Percentiles rank a stretch among this genome's conserved stretches.
phyloP scores from a whole-genome alignment of 106 monocot species.

The Chionographis japonica region DNA sequence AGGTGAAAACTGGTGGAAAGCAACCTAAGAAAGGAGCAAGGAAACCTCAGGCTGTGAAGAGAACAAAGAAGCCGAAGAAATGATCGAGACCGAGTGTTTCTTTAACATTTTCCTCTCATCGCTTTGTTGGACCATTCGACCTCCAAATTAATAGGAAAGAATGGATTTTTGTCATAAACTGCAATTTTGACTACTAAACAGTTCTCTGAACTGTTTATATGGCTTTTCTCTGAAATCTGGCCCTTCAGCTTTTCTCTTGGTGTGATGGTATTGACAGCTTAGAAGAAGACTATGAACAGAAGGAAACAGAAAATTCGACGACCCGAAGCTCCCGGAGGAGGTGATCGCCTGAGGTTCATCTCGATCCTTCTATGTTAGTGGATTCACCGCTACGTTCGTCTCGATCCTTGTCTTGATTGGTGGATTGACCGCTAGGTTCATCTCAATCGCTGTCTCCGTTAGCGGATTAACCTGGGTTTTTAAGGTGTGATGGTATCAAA shows the following conservation, averaged over 20 bases:
- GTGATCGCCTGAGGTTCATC: conserved; percentile 6
- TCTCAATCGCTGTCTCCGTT: no score
- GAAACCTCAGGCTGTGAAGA: conserved; percentile 45
- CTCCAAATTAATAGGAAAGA: no score
- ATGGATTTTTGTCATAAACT: no score
- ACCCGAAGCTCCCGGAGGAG: conserved; percentile 8
- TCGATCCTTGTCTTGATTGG: no score
- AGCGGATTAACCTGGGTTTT: no score
- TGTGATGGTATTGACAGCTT: background rate
- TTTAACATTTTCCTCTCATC: background rate
- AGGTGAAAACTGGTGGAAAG: conserved; percentile 46
- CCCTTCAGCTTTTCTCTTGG: background rate
- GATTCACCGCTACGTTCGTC: no score
- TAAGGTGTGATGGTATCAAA: no score
- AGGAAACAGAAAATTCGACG: background rate
- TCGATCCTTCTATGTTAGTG: background rate
- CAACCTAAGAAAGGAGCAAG: conserved; percentile 38
- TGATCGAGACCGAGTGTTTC: conserved; percentile 11
- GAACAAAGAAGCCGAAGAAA: conserved; percentile 57
- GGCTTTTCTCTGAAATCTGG: background rate
- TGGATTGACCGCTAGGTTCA: no score
- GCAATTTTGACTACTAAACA: background rate
- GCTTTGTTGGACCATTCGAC: background rate
- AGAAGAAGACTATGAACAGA: conserved; percentile 1
- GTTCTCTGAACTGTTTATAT: no score